Base-by-base conservation (phyloP, 495 filamentous ascomycete species). In the Aspergillus avenaceus region DNA sequence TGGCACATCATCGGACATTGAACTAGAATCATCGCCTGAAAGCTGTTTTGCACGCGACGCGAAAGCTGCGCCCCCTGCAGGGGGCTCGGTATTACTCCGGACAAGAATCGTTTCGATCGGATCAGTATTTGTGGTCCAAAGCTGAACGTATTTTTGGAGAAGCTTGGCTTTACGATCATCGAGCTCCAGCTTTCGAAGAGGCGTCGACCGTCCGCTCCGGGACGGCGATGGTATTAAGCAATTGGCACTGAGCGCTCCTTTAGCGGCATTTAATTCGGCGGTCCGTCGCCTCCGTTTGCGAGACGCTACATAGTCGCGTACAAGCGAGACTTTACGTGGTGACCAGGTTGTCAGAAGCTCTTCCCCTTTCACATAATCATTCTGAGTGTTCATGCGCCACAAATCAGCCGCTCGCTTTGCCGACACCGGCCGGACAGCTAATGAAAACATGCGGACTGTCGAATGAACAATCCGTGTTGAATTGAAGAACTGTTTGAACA, bases 301-400 rank as follows among this genome's bases (percentile, higher is more conserved):
- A 7, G 83, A 77, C 7, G 68, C 66, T 27, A 96, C 82, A 59
- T 85, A 96, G 59, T 97, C 93, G 19, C 78, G 79, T 19, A 98
- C 83, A 5, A 98, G 78, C 13, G 87, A 92, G 7, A 96, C 85
- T 45, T 92, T 90, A 22, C 95, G 81, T 8, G 93, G 93, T 24
- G 84, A 82, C 93, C 93, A 98, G 19, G 82, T 79, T 4, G 70
- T 80, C 12, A 98, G 75, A 16, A 81, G 75, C 64, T 98, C 93
- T 66, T 97, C 92, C 25, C 93, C 93, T 63, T 95, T 95, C 54
- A 97, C 86, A 58, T 95, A 97, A 61, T 92, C 87, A 54, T 92
- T 84, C 41, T 89, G 84, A 3, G 90, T 97, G 64, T 91, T 92
- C 90, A 98, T 95, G 43, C 93, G 81, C 93, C 93, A 98, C 4